Evolutionary conservation across 2,329 filamentous ascomycete genomes (phyloP).

Genomic region (Aspergillus arachidicola): DNA sequence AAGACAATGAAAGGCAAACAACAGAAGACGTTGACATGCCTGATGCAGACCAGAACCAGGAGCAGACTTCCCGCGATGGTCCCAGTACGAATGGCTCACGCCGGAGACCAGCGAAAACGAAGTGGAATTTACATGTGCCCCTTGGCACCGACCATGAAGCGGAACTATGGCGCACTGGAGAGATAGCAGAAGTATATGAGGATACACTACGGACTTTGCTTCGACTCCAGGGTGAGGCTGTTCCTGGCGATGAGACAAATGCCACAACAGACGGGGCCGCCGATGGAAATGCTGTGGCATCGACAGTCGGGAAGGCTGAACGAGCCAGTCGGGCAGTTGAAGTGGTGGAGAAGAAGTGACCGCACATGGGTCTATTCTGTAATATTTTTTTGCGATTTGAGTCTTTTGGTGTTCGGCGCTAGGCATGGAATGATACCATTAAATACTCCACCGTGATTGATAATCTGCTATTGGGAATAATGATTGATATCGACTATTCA

Average conservation of each 20-base stretch:
- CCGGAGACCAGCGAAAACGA: slow-evolving; percentile 15
- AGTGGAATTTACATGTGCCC: slow-evolving; percentile 37
- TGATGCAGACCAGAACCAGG: slow-evolving; percentile 11
- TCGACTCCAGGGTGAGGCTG: slow-evolving; percentile 41
- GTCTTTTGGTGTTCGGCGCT: slow-evolving; percentile 19
- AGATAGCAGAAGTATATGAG: slow-evolving; percentile 46
- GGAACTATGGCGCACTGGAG: slow-evolving; percentile 44
- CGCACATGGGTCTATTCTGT: slow-evolving; percentile 8
- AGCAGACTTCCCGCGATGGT: background rate
- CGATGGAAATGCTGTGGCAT: slow-evolving; percentile 43
- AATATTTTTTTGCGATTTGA: slow-evolving; percentile 8
- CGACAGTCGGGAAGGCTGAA: slow-evolving; percentile 50
- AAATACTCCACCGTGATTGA: background rate
- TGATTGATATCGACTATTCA: background rate
- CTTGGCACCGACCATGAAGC: slow-evolving; percentile 37
- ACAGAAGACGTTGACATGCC: slow-evolving; percentile 22
- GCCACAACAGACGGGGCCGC: slow-evolving; percentile 23
- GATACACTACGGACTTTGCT: slow-evolving; percentile 42
- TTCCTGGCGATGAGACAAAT: slow-evolving; percentile 20
- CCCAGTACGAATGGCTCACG: background rate
- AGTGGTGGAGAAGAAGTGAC: slow-evolving; percentile 50
- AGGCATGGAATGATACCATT: slow-evolving; percentile 13
- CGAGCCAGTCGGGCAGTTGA: slow-evolving; percentile 48
- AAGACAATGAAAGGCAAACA: background rate
- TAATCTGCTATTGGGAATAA: background rate